Evolutionary conservation across 306 rosid genomes (phyloP).

Genomic region (Delonix regia): DNA sequence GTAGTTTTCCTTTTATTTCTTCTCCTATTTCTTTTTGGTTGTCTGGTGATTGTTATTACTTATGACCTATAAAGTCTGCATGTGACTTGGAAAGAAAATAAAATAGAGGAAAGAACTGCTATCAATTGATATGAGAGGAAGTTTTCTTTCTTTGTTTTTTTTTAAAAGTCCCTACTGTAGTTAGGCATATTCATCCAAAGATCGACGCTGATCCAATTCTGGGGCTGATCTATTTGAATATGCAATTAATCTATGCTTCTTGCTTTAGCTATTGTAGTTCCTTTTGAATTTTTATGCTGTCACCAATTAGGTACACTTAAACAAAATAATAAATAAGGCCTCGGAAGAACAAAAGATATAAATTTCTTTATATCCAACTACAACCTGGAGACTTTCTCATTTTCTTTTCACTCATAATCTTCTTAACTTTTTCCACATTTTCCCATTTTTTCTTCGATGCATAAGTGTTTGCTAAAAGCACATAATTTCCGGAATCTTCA

Average conservation of each 20-base stretch:
- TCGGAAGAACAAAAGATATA: background rate
- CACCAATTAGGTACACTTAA: background rate
- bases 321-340: background rate
- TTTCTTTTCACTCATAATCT: slow-evolving; percentile 50
- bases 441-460: slow-evolving; percentile 67
- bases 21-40: background rate
- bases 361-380: slow-evolving; percentile 53
- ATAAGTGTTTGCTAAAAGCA: slow-evolving; percentile 69
- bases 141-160: too few species aligned
- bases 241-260: background rate
- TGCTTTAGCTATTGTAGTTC: background rate
- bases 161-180: background rate
- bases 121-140: too few species aligned
- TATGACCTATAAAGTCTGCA: background rate
- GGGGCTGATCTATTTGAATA: background rate
- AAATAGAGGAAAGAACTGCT: background rate
- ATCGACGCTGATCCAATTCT: background rate
- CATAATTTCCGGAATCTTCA: slow-evolving; percentile 56
- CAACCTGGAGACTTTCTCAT: slow-evolving; percentile 60
- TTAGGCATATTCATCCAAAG: background rate
- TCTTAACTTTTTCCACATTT: slow-evolving; percentile 59
- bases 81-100: background rate
- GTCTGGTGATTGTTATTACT: background rate
- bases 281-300: background rate
- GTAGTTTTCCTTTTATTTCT: background rate